Conservation (phyloP, 2,329 filamentous ascomycete species). For the Fusarium tricinctum region DNA sequence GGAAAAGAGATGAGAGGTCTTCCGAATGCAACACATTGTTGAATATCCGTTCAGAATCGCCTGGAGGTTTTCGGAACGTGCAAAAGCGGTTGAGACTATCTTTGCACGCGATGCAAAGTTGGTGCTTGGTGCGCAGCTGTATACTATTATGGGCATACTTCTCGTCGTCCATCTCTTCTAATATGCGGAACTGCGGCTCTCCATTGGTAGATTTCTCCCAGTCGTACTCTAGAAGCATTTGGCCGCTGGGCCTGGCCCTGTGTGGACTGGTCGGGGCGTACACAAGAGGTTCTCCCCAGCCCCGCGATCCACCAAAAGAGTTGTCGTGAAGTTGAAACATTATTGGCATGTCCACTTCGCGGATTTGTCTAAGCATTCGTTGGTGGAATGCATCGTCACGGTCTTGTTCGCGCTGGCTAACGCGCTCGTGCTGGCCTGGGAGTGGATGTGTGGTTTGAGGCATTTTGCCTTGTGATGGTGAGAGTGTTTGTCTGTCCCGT, state of each 20-base stretch:
- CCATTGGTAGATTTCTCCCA: not conserved
- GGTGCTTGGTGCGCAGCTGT: not conserved
- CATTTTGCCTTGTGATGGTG: not conserved
- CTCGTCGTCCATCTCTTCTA: not conserved
- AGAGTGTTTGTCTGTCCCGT: not conserved
- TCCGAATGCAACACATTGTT: slow-evolving; percentile 8
- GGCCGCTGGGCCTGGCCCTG: not conserved
- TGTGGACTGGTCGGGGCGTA: not conserved
- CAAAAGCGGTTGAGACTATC: slow-evolving; percentile 5
- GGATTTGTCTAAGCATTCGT: not conserved
- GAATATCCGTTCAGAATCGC: not conserved
- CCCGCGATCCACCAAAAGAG: not conserved
- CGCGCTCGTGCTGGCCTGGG: not conserved
- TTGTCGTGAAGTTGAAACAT: not conserved
- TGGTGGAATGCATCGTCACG: not conserved
- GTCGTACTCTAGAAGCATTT: not conserved
- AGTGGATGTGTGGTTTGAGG: not conserved
- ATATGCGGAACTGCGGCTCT: not conserved
- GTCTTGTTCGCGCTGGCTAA: not conserved
- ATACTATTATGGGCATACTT: not conserved
- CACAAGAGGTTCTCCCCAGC: not conserved
- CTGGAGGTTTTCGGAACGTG: not conserved
- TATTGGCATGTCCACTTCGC: not conserved
- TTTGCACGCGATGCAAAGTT: not conserved
- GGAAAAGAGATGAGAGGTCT: not conserved